These are phyloP conservation scores for Fusarium scirpi DNA, from an alignment of 2,329 filamentous ascomycete species.

Conservation along the genomic window DNA sequence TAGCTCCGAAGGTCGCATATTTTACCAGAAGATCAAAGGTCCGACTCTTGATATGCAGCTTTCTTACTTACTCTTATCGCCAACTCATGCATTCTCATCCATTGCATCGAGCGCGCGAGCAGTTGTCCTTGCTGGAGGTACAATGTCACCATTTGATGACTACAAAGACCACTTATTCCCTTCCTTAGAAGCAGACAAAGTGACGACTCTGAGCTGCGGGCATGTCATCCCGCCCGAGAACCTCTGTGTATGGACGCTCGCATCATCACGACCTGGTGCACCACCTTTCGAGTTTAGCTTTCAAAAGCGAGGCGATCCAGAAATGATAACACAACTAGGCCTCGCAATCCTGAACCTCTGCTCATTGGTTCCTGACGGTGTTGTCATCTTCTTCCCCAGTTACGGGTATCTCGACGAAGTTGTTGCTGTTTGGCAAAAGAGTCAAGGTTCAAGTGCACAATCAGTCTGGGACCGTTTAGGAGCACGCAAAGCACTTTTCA, in stretches of 20 bases:
- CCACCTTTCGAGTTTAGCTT: conserved; percentile 87
- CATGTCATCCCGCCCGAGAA: conserved; percentile 91
- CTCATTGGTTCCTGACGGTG: conserved; percentile 82
- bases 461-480: conserved; percentile 70
- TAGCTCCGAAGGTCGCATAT: conserved; percentile 75
- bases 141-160: conserved; percentile 96
- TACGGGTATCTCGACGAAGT: conserved; percentile 90
- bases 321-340: conserved; percentile 81
- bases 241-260: conserved; percentile 81
- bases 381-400: conserved; percentile 96
- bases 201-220: conserved; percentile 89
- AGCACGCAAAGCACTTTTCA: conserved; percentile 72
- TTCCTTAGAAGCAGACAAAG: conserved; percentile 69
- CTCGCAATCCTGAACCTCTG: conserved; percentile 78
- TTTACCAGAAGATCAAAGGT: conserved; percentile 64
- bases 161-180: conserved; percentile 90
- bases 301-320: conserved; percentile 75
- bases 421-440: conserved; percentile 69
- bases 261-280: conserved; percentile 55
- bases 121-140: conserved; percentile 92
- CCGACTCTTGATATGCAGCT: conserved; percentile 66
- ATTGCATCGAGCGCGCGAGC: conserved; percentile 87
- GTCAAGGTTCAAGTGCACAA: conserved; percentile 45
- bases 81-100: conserved; percentile 89
- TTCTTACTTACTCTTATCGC: conserved; percentile 90